A percentile compares a stretch with the other conserved stretches of the same genome.
phyloP scores from a whole-genome alignment of 768 basidiomycete genomes.

The Neoboletus magnificus region DNA sequence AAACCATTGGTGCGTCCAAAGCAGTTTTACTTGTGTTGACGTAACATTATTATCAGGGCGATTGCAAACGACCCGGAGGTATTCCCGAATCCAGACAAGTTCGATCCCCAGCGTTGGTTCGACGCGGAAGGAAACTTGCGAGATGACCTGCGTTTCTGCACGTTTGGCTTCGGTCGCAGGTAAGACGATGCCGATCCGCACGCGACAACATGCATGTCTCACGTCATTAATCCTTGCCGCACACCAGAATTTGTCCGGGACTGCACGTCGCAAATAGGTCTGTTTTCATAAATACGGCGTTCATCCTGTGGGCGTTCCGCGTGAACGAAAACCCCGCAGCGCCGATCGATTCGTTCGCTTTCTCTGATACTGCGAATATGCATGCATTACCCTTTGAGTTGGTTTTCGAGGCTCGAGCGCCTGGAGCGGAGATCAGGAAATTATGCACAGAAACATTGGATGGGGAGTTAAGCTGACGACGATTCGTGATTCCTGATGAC shows the following conservation, averaged over 20 bases:
- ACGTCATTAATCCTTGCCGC: not conserved
- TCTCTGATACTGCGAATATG: conserved; percentile 37
- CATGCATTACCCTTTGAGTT: conserved; percentile 7
- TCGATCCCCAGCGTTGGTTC: conserved; percentile 10
- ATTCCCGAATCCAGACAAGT: conserved; percentile 8
- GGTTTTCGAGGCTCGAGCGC: conserved; percentile 8
- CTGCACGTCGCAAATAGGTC: conserved; percentile 45
- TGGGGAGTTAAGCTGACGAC: no score
- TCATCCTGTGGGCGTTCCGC: conserved; percentile 60
- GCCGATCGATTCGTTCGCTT: conserved; percentile 58
- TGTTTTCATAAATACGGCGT: conserved; percentile 58
- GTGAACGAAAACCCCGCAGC: conserved; percentile 43
- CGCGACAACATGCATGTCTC: no score
- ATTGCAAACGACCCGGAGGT: conserved; percentile 12
- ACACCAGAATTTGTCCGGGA: conserved; percentile 15
- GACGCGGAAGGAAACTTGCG: not conserved
- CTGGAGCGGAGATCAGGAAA: not conserved
- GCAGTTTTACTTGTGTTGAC: not conserved
- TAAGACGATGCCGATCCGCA: not conserved
- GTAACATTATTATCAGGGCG: conserved; percentile 1
- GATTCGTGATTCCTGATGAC: no score
- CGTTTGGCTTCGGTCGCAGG: conserved; percentile 13
- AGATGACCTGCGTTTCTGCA: conserved; percentile 7
- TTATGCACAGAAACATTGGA: conserved; percentile 7
- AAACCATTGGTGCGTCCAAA: conserved; percentile 8